Base-by-base conservation (phyloP, 768 basidiomycete species). In the Infundibulicybe gibba region DNA sequence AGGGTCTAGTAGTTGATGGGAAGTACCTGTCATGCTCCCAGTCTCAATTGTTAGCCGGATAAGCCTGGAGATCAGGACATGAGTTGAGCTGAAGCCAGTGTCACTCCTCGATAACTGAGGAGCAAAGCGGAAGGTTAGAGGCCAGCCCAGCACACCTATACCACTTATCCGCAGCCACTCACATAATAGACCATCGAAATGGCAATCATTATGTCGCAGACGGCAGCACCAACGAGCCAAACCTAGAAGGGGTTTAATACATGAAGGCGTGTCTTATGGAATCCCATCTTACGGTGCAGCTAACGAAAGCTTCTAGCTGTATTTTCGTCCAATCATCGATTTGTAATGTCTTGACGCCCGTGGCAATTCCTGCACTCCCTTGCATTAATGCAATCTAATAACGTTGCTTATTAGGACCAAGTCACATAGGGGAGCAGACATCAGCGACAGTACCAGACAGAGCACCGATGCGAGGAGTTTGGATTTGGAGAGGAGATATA, bases 21-120 rank as follows among this genome's bases (percentile, higher is more conserved):
- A 19, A 17, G 8, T 56, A 60, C 62, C 59, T 43, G 61, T 64
- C 5, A 58, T 45, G 6, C 58, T 49, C 19, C 62, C 62, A 14
- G 61, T 62, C 40, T 63, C 63, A 15, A 65, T 54, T 5, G 57
- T 59, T n/a, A 65, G 41, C 12, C 59, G 54, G 31, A 58, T 61
- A 13, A 65, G 46, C 16, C n/a, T 50, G 3, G 53, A 54, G 33
- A 65, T 38, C 14, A 59, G 41, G 25, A 57, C 40, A 32, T 58
- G 55, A 8, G 63, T 63, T 6, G 47, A 49, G 41, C 51, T 49
- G 46, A 59, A 60, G n/a, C 60, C 60, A 2, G 57, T 56, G 25
- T 59, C 56, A 32, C 52, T 54, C 9, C 49, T 47, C 17, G 56
- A 54, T 19, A 62, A 45, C 57, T 59, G 34, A 17, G 17, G 32